A percentile compares a stretch with the other conserved stretches of the same genome.
Evolutionary conservation across 768 basidiomycete species (phyloP).

Genomic region (Asterophora parasitica): DNA sequence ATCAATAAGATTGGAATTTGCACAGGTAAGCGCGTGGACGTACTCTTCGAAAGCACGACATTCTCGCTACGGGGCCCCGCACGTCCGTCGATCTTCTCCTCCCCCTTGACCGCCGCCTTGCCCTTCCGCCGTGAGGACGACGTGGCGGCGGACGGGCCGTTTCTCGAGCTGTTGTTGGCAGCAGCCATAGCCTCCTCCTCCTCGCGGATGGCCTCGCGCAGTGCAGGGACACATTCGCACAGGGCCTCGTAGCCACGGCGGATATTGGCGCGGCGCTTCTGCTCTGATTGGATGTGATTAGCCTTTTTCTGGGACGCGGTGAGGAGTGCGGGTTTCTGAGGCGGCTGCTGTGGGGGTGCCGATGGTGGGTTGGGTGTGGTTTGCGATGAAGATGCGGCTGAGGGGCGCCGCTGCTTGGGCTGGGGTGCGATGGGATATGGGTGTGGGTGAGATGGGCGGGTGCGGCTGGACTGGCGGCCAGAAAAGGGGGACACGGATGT

Average conservation of each 20-base stretch:
- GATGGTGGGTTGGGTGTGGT: background rate
- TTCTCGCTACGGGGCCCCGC: slow-evolving; percentile 91
- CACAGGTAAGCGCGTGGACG: slow-evolving; percentile 25
- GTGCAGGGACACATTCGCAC: slow-evolving; percentile 76
- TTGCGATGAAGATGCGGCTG: background rate
- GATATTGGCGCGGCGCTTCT: slow-evolving; percentile 91
- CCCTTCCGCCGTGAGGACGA: slow-evolving; percentile 29
- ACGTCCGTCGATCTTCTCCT: slow-evolving; percentile 68
- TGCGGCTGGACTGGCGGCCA: slow-evolving; percentile 10
- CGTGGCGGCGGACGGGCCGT: no score
- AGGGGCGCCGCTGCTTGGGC: slow-evolving; percentile 4
- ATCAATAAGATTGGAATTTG: background rate
- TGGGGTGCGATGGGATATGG: slow-evolving; percentile 16
- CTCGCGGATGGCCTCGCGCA: slow-evolving; percentile 73
- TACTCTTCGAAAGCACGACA: slow-evolving; percentile 84
- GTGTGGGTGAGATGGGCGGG: slow-evolving; percentile 14
- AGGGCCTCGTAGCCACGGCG: slow-evolving; percentile 84
- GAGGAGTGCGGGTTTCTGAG: slow-evolving; percentile 48
- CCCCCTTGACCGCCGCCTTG: slow-evolving; percentile 40
- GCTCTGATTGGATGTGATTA: slow-evolving; percentile 92
- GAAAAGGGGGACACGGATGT: slow-evolving; percentile 18
- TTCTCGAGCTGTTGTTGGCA: slow-evolving; percentile 2
- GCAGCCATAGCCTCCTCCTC: slow-evolving; percentile 56
- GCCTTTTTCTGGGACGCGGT: slow-evolving; percentile 86
- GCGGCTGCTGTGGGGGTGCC: slow-evolving; percentile 6